Percentiles rank a stretch among this genome's conserved stretches.
phyloP scores from a whole-genome alignment of 2,329 filamentous ascomycete species.

The Ascochyta koolunga region DNA sequence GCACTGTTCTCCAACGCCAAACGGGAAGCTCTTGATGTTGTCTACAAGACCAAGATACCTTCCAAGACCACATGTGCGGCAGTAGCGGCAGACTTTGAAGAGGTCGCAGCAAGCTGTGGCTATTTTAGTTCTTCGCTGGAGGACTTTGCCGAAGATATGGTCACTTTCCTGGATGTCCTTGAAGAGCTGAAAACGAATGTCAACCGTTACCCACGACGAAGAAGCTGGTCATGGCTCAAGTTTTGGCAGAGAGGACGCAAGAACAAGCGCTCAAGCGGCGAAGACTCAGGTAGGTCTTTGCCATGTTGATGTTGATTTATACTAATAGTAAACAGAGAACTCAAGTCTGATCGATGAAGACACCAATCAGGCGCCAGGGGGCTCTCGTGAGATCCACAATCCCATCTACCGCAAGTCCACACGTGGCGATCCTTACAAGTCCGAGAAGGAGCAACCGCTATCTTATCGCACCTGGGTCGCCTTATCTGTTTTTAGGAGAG shows the following conservation, averaged over 20 bases:
- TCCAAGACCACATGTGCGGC: conserved; percentile 71
- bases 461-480: conserved; percentile 61
- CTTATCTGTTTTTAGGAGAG: conserved; percentile 63
- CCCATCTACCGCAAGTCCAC: conserved; percentile 40
- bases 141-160: conserved; percentile 89
- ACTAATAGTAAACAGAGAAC: conserved; percentile 28
- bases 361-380: conserved; percentile 33
- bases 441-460: conserved; percentile 39
- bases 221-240: conserved; percentile 83
- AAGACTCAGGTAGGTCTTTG: conserved; percentile 28
- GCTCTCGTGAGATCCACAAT: conserved; percentile 45
- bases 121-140: conserved; percentile 94
- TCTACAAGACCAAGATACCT: conserved; percentile 82
- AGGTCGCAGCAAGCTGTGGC: conserved; percentile 95
- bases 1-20: conserved; percentile 78
- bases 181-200: conserved; percentile 81
- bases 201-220: conserved; percentile 65
- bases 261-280: conserved; percentile 9
- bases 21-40: conserved; percentile 73
- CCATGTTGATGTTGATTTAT: not conserved
- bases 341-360: conserved; percentile 34
- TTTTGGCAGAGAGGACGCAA: conserved; percentile 66
- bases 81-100: conserved; percentile 90
- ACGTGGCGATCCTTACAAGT: conserved; percentile 36
- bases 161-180: conserved; percentile 79